Conservation (phyloP, 78 protist species). For the Cavenderia fasciculata region DNA sequence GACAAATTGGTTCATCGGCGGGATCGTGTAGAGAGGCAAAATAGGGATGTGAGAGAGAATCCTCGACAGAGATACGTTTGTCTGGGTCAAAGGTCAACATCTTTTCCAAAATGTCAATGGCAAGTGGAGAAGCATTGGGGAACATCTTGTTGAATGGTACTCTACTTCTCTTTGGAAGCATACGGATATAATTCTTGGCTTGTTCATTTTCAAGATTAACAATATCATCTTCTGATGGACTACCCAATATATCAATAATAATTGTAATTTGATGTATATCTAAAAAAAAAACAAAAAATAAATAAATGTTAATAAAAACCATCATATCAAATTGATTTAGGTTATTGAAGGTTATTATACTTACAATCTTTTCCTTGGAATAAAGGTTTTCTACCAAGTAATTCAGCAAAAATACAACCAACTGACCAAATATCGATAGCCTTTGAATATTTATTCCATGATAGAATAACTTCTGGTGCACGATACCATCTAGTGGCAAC, state of each 20-base stretch:
- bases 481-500: constrained; percentile 98
- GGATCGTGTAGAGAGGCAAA: constrained; percentile 77
- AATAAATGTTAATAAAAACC: not conserved
- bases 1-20: constrained; percentile 72
- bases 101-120: constrained; percentile 89
- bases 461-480: constrained; percentile 95
- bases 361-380: constrained; percentile 81
- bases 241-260: constrained; percentile 89
- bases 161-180: constrained; percentile 2
- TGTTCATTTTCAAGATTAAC: constrained; percentile 19
- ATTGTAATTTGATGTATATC: constrained; percentile 87
- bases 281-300: not conserved
- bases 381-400: constrained; percentile 81
- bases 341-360: not conserved
- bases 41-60: constrained; percentile 89
- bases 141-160: constrained; percentile 65
- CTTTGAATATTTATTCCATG: constrained; percentile 83
- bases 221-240: constrained; percentile 90
- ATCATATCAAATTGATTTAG: not conserved
- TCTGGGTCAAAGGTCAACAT: constrained; percentile 95
- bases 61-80: constrained; percentile 86
- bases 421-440: constrained; percentile 92
- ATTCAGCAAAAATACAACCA: constrained; percentile 92
- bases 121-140: constrained; percentile 73
- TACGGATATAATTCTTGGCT: constrained; percentile 51